phyloP scores from a whole-genome alignment of 495 filamentous ascomycete genomes.

The Oleoguttula mirabilis region DNA sequence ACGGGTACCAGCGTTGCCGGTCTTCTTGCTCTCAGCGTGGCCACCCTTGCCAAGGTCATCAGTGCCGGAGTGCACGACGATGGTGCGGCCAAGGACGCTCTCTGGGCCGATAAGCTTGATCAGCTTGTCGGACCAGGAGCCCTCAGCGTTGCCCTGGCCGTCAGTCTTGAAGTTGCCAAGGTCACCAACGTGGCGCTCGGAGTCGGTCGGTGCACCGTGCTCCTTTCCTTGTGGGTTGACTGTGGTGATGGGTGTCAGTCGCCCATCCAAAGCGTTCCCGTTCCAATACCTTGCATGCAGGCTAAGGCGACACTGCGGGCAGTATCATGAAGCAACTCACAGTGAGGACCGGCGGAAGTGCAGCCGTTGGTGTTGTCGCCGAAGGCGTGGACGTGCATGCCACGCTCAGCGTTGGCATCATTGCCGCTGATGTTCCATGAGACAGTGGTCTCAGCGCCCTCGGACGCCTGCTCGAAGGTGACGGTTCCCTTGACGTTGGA shows the following conservation, averaged over 20 bases:
- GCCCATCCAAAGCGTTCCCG: too few species aligned
- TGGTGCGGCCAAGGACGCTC: constrained; percentile 89
- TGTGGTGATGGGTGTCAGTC: too few species aligned
- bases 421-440: constrained; percentile 85
- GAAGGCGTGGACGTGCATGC: constrained; percentile 95
- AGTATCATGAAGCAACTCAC: constrained; percentile 38
- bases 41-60: constrained; percentile 89
- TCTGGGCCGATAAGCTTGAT: constrained; percentile 91
- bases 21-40: constrained; percentile 90
- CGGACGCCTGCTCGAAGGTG: constrained; percentile 82
- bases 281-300: background rate
- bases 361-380: constrained; percentile 99
- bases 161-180: constrained; percentile 95
- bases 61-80: constrained; percentile 87
- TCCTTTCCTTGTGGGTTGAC: constrained; percentile 90
- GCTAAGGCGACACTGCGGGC: background rate
- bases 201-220: constrained; percentile 77
- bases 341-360: constrained; percentile 93
- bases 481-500: constrained; percentile 84
- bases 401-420: constrained; percentile 90
- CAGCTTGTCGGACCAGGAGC: constrained; percentile 59
- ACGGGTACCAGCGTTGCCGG: constrained; percentile 83
- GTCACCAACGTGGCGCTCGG: constrained; percentile 87
- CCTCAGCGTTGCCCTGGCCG: constrained; percentile 73
- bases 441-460: constrained; percentile 70